Conservation (phyloP, 768 basidiomycete genomes). For the Tricholoma hemisulphureum region DNA sequence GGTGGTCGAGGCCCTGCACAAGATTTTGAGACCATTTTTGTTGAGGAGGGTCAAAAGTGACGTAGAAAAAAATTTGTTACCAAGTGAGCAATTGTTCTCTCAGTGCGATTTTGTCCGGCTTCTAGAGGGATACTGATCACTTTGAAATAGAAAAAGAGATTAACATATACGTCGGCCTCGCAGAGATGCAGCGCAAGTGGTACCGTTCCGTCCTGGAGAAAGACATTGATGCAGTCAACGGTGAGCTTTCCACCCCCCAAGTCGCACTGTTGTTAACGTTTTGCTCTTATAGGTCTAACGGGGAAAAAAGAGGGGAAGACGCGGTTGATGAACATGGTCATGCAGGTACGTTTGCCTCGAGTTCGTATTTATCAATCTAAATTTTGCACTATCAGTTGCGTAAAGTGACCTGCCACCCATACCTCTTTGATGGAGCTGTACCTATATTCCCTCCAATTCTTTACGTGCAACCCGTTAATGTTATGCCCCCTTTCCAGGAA, state of each 20-base stretch:
- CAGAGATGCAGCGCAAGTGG: conserved; percentile 98
- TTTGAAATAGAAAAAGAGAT: conserved; percentile 85
- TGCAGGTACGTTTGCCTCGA: conserved; percentile 65
- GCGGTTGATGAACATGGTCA: conserved; percentile 96
- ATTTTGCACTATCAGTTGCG: conserved; percentile 45
- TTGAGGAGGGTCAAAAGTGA: conserved; percentile 93
- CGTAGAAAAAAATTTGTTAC: conserved; percentile 93
- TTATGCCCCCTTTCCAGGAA: conserved; percentile 51
- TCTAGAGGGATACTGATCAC: conserved; percentile 5
- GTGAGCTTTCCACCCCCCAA: conserved; percentile 37
- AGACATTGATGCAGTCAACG: conserved; percentile 98
- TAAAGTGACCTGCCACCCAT: conserved; percentile 89
- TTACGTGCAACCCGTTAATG: background rate
- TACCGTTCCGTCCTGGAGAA: conserved; percentile 95
- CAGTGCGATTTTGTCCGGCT: background rate
- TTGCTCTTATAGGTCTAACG: conserved; percentile 57
- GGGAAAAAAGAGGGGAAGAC: conserved; percentile 99
- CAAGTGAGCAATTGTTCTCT: conserved; percentile 52
- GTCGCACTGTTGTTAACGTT: background rate
- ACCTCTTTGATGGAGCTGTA: conserved; percentile 91
- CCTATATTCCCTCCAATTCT: conserved; percentile 19
- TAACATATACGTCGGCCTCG: conserved; percentile 95
- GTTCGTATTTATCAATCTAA: background rate
- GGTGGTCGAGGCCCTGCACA: conserved; percentile 95
- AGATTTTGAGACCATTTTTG: conserved; percentile 93